Evolutionary conservation across 169 alveolate genomes (phyloP).

Genomic region (Eimeria acervulina): DNA sequence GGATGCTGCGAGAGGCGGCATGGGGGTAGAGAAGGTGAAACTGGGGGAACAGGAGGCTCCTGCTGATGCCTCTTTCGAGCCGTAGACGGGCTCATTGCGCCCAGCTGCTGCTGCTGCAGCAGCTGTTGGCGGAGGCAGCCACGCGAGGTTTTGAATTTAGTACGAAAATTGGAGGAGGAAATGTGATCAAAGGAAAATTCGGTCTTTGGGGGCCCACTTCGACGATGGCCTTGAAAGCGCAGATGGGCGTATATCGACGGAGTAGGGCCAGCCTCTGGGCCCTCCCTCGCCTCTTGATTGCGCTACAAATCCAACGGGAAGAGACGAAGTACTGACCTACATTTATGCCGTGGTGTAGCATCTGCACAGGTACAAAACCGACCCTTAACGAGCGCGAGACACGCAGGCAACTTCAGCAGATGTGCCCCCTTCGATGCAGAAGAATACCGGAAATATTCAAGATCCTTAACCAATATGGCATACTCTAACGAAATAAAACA

Average conservation of each 20-base stretch:
- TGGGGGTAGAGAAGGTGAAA: conserved; percentile 20
- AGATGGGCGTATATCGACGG: neutral
- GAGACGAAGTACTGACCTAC: neutral
- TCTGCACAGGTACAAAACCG: neutral
- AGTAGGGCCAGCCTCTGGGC: neutral
- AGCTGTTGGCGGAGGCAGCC: neutral
- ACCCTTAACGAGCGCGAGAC: conserved; percentile 48
- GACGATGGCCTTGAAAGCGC: neutral
- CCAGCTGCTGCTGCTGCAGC: conserved; percentile 59
- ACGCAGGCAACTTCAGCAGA: conserved; percentile 46
- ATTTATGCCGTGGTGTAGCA: neutral
- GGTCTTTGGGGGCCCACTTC: neutral
- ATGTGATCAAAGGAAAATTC: neutral
- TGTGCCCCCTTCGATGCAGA: neutral
- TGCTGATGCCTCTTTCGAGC: conserved; percentile 61
- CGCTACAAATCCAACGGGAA: neutral
- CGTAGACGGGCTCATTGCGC: conserved; percentile 13
- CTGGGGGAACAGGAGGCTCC: conserved; percentile 52
- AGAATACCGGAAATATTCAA: conserved; percentile 20
- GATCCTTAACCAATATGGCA: neutral
- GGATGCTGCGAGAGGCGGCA: conserved; percentile 27
- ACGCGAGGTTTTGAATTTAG: neutral
- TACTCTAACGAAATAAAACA: neutral
- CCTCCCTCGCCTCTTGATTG: neutral
- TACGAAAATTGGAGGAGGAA: neutral